Conservation (phyloP, 495 filamentous ascomycete genomes). For the Alectoria sarmentosa region DNA sequence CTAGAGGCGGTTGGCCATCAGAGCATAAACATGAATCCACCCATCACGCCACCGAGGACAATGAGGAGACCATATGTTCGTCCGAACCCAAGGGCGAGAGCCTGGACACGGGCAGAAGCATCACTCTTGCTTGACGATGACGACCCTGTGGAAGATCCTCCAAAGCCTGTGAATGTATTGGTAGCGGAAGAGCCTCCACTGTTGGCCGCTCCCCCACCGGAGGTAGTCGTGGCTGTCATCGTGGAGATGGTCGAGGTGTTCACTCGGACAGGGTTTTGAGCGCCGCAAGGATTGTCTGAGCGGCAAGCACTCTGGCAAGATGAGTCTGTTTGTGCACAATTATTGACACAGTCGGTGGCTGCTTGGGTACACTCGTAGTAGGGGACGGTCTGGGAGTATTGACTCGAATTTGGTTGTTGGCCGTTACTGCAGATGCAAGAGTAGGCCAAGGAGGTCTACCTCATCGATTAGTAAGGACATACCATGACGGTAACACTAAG, state of each 20-base stretch:
- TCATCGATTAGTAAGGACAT: not conserved
- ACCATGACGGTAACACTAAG: not conserved
- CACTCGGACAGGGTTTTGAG: constrained; percentile 54
- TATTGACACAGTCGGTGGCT: constrained; percentile 60
- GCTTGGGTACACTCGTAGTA: constrained; percentile 74
- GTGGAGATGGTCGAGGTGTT: constrained; percentile 48
- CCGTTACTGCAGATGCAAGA: constrained; percentile 70
- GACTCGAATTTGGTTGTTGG: constrained; percentile 62
- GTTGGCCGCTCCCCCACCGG: constrained; percentile 31
- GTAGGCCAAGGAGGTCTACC: constrained; percentile 59
- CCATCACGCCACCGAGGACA: constrained; percentile 52
- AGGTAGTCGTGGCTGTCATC: constrained; percentile 36
- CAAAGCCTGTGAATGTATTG: constrained; percentile 45
- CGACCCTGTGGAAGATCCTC: constrained; percentile 34
- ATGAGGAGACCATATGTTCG: constrained; percentile 51
- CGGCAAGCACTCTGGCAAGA: constrained; percentile 59
- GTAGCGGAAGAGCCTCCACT: constrained; percentile 25
- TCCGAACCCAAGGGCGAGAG: constrained; percentile 44
- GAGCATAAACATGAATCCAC: constrained; percentile 56
- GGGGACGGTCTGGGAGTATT: constrained; percentile 81
- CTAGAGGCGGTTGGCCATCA: constrained; percentile 28
- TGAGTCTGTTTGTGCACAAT: constrained; percentile 49
- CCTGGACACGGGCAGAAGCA: constrained; percentile 32
- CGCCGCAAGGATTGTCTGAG: constrained; percentile 71
- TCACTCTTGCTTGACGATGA: constrained; percentile 29